Base-by-base conservation (phyloP, 2,329 filamentous ascomycete genomes). In the Ophiostoma tasmaniense region DNA sequence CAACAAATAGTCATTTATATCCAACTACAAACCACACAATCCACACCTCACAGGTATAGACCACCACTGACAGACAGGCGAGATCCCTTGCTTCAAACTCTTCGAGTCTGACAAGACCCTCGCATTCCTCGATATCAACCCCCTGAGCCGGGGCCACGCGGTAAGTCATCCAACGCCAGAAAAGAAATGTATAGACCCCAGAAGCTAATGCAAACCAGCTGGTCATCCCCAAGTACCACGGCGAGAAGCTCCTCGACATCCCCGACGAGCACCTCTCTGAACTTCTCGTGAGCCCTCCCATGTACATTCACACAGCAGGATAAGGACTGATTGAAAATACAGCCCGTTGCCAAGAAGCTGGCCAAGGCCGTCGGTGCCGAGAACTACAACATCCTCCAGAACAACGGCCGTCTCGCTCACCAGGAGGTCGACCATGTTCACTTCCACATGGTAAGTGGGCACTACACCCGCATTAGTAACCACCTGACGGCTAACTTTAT, bases 21-120 rank as follows among this genome's bases (percentile, higher is more conserved):
- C 42, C n/a, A 35, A 37, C 30, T 33, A 25, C 14, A 37, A 33
- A 10, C 30, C 20, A 25, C 25, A 52, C 65, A 2, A 2, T 28
- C 42, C 20, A 35, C 61, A 35, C 30, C 1, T 3, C 17, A 35
- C 17, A 62, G 1, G 10, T 11, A 35, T n/a, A 55, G n/a, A 55
- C 50, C 33, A 39, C 22, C n/a, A 65, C 64, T 65, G 37, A 65
- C 37, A 28, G 4, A 33, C 61, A 97, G 93, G 93, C 73, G 94
- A 98, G 71, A 97, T 99, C 78, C 95, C 95, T 66, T 94, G 88
- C 74, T 90, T 98, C 84, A 99, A 97, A 86, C 89, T 99, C 80
- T 93, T 92, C 77, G 95, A 99, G 81, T 95, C 87, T 75, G 91
- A 96, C 50, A 97, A 94, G 82, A 91, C 94, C 64, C 84, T 97